Base-by-base conservation (phyloP, 2,329 filamentous ascomycete species). In the Monosporascus cannonballus region DNA sequence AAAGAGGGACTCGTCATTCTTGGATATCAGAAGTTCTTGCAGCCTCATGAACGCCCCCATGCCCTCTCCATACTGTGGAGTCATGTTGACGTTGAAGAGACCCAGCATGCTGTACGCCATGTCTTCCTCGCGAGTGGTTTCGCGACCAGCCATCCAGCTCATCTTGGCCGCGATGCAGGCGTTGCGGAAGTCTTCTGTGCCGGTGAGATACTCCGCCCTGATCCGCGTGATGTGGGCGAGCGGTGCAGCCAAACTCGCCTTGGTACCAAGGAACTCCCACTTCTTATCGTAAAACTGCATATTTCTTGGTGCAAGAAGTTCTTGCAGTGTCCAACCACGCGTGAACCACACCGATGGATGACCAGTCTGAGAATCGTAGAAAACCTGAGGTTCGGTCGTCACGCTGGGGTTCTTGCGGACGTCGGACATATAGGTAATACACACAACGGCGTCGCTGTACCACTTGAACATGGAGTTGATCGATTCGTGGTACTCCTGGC, bases 401-500 rank as follows among this genome's bases (percentile, higher is more conserved):
- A 27, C 25, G 25, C 8, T 27, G 25, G 30, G 45, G 15, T 46
- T 20, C 15, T 24, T 47, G 17, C 48, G 38, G 3, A 67, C 60
- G 25, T 67, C 65, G 4, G 56, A 53, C 7, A 71, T 57, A 49
- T 66, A 71, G 4, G 62, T 68, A 51, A 67, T 68, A 48, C 70
- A 72, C 1, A 63, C 48, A 6, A 49, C 55, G 2, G 70, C 65
- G 9, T 64, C 56, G 15, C 56, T 51, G 52, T 73, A 73, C 67
- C 68, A 73, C 15, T 30, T 41, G 17, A 54, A 61, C 60, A 62
- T 61, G 6, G 57, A 56, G 41, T 59, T 61, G 49, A 61, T 71
- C 1, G 68, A 62, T 50, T 27, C 25, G 8, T 27, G 25, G 25
- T 27, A 27, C 25, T 27, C 25, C 25, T 27, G 25, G 25, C 25